Evolutionary conservation across 2,329 filamentous ascomycete genomes (phyloP).

Genomic region (Diplodia seriata): DNA sequence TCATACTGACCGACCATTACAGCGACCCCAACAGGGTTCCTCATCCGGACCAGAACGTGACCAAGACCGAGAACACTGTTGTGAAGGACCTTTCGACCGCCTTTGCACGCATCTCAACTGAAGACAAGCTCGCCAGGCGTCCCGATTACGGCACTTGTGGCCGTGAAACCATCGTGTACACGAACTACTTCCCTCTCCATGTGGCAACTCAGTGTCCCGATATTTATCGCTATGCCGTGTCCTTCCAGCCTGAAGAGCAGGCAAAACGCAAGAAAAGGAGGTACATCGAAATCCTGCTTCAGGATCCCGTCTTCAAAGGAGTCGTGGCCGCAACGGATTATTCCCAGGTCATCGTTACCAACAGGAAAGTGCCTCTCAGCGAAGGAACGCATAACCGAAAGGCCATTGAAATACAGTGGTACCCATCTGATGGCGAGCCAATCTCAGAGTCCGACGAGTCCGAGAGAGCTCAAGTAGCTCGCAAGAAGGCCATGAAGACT

Average conservation of each 20-base stretch:
- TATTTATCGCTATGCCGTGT: constrained; percentile 42
- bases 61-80: constrained; percentile 42
- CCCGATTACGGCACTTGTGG: constrained; percentile 49
- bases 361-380: constrained; percentile 39
- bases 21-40: constrained; percentile 17
- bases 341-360: constrained; percentile 41
- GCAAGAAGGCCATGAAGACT: constrained; percentile 37
- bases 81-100: constrained; percentile 38
- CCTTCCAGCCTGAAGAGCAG: constrained; percentile 47
- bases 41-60: constrained; percentile 35
- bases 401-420: constrained; percentile 40
- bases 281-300: constrained; percentile 56
- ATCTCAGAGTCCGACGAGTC: constrained; percentile 37
- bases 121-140: constrained; percentile 38
- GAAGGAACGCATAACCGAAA: constrained; percentile 32
- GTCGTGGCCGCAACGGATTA: constrained; percentile 50
- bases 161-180: constrained; percentile 47
- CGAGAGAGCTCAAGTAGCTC: constrained; percentile 35
- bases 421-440: constrained; percentile 40
- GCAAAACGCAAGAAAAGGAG: constrained; percentile 55
- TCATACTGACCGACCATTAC: not conserved
- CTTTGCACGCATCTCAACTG: constrained; percentile 39
- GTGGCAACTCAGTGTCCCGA: constrained; percentile 33
- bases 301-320: constrained; percentile 42
- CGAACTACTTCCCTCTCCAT: constrained; percentile 53